Evolutionary conservation across 352 stramenopile genomes (phyloP).

Genomic region (Vaucheria bursata): DNA sequence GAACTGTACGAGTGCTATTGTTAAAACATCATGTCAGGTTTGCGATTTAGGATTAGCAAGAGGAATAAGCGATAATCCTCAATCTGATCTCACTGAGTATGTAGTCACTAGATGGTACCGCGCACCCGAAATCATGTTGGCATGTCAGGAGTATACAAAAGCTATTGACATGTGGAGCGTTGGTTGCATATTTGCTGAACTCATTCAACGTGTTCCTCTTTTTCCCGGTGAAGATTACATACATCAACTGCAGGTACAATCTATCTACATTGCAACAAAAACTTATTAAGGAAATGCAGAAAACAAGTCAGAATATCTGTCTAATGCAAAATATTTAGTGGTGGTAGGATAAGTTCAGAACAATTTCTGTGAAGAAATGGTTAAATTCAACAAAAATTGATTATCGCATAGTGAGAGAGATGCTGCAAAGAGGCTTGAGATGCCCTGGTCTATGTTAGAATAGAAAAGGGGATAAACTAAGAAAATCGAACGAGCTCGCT

Average conservation of each 20-base stretch:
- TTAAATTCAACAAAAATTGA: slow-evolving; percentile 43
- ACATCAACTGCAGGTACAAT: too few species aligned
- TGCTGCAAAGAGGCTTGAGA: slow-evolving; percentile 50
- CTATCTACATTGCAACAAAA: too few species aligned
- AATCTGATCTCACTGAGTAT: slow-evolving; percentile 64
- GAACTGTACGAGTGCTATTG: too few species aligned
- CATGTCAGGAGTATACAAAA: slow-evolving; percentile 23
- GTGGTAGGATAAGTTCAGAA: too few species aligned
- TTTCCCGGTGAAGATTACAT: slow-evolving; percentile 38
- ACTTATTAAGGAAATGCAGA: too few species aligned
- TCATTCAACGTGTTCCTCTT: slow-evolving; percentile 35
- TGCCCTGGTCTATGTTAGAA: slow-evolving; percentile 94
- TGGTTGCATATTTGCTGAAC: slow-evolving; percentile 74
- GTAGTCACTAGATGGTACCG: slow-evolving; percentile 58
- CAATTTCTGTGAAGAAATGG: too few species aligned
- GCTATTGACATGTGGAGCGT: slow-evolving; percentile 54
- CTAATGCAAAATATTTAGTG: too few species aligned
- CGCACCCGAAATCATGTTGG: slow-evolving; percentile 19
- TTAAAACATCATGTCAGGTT: too few species aligned
- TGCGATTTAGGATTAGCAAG: slow-evolving; percentile 78
- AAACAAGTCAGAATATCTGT: too few species aligned
- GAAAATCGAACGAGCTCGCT: too few species aligned
- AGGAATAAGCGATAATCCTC: slow-evolving; percentile 55
- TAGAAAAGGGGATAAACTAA: too few species aligned
- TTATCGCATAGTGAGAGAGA: slow-evolving; percentile 57